Evolutionary conservation across 2,329 filamentous ascomycete species (phyloP), one percentile per base, ranked within the genome.

Genomic region (Blastomyces silverae): DNA sequence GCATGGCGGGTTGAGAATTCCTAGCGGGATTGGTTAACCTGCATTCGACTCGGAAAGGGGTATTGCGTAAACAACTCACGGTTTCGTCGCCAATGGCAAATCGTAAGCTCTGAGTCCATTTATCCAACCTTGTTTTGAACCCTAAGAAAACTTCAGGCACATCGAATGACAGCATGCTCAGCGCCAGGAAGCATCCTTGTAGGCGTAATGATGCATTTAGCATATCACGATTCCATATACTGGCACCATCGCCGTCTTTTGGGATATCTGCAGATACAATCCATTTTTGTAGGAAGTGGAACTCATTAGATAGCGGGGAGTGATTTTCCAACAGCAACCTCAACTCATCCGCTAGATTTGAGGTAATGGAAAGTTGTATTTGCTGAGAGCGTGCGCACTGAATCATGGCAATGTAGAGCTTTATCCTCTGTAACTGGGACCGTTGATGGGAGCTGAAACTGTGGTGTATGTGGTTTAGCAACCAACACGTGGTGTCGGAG

Each of bases 61-160:
- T 22, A 3, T 17, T 52, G 1, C 22, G 3, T 8, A 50, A 5
- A 57, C n/a, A 25, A 70, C 76, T 69, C 69, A 79, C 77, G 0
- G 76, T 79, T 68, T 79, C 77, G 65, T 79, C 77, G n/a, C 70
- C 69, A 56, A 79, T 70, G 0, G 78, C 77, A 57, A 72, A 78
- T 17, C 73, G 73, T 34, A 79, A 68, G 62, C 73, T 74, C 15
- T 74, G 70, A 22, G 70, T 68, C 73, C 76, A 78, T 52, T 67
- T 70, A 11, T 69, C 67, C 31, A 79, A 55, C 44, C 72, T 73
- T 0, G 58, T 63, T 39, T 72, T 69, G 13, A 72, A 67, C 8
- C 64, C 63, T 11, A 64, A 55, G 4, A 63, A 37, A 4, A 64
- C 34, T 42, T 70, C 65, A 4, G 65, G 56, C 17, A 66, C 66